Conservation (phyloP, 768 basidiomycete genomes). For the Pleurotus giganteus region DNA sequence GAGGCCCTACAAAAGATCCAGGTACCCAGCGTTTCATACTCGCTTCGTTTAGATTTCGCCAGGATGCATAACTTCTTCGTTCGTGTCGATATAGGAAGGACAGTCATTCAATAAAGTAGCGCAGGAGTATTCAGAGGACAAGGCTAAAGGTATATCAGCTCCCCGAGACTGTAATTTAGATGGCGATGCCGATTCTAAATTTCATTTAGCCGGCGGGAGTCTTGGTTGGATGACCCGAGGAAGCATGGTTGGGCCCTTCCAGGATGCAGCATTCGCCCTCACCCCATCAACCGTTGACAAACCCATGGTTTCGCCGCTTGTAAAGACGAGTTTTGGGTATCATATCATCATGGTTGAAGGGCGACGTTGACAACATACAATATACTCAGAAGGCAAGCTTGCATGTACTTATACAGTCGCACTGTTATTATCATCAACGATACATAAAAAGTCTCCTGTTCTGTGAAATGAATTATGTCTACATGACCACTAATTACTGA, state of each 20-base stretch:
- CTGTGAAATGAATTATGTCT: too few species aligned
- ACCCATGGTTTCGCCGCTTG: constrained; percentile 65
- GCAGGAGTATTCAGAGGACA: constrained; percentile 89
- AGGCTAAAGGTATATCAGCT: constrained; percentile 79
- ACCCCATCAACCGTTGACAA: constrained; percentile 80
- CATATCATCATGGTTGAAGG: constrained; percentile 94
- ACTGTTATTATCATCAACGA: neutral
- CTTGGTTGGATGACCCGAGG: constrained; percentile 86
- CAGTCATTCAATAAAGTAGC: constrained; percentile 86
- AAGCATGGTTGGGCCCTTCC: constrained; percentile 84
- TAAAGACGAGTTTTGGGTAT: constrained; percentile 84
- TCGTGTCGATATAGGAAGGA: constrained; percentile 47
- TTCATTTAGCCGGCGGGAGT: constrained; percentile 87
- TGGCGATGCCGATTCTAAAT: too few species aligned
- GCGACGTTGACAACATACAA: constrained; percentile 42
- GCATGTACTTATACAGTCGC: neutral
- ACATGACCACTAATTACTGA: neutral
- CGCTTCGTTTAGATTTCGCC: neutral
- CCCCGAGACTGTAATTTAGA: too few species aligned
- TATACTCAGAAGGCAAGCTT: neutral
- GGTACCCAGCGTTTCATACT: constrained; percentile 35
- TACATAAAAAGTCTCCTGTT: neutral
- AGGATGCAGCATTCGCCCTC: constrained; percentile 85
- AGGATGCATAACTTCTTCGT: neutral
- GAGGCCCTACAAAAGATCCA: constrained; percentile 81